phyloP scores from a whole-genome alignment of 768 basidiomycete genomes.

The Psilocybe tampanensis region DNA sequence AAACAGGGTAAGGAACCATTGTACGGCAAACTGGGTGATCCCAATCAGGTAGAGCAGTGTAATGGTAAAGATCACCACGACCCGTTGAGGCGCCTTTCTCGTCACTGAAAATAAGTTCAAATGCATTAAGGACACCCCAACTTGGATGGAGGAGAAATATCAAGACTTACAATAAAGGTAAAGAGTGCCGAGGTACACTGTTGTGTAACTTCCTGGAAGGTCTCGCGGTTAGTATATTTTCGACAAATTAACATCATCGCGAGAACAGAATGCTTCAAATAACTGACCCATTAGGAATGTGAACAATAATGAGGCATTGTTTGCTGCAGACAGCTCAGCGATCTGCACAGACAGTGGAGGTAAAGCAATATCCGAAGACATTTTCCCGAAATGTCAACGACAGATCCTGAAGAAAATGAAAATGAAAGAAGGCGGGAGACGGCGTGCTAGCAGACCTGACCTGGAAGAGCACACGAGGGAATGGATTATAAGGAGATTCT shows the following conservation, averaged over 20 bases:
- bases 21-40: neutral
- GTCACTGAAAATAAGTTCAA: too few relatives aligned
- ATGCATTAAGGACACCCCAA: too few relatives aligned
- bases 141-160: neutral
- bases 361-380: too few relatives aligned
- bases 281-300: neutral
- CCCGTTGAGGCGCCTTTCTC: neutral
- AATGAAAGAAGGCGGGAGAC: too few relatives aligned
- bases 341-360: too few relatives aligned
- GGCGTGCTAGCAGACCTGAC: too few relatives aligned
- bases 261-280: neutral
- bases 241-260: neutral
- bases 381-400: too few relatives aligned
- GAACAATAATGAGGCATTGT: neutral
- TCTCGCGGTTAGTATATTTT: neutral
- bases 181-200: neutral
- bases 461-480: too few relatives aligned
- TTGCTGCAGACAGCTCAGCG: neutral
- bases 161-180: neutral
- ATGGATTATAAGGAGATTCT: too few relatives aligned
- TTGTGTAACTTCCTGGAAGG: neutral
- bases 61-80: neutral
- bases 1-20: neutral
- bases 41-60: conserved; percentile 1
- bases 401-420: neutral